Percentiles rank a stretch among this genome's conserved stretches.
phyloP scores from a whole-genome alignment of 352 stramenopile species.

The Globisporangium recalcitrans region DNA sequence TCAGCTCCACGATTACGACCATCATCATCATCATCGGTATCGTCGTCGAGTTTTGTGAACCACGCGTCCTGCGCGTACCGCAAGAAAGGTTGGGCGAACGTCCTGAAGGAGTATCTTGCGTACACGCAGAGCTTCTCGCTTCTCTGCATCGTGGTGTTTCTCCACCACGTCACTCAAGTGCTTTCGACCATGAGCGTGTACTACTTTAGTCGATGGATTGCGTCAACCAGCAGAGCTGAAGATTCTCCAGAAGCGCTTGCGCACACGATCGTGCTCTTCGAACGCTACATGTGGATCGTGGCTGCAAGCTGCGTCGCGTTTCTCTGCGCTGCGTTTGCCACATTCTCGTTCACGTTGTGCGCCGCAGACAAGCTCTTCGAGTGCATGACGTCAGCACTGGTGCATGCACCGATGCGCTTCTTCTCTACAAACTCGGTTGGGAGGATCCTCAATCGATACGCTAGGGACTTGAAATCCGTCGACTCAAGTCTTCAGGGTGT shows the following conservation, averaged over 20 bases:
- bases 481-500: constrained; percentile 39
- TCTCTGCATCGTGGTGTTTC: constrained; percentile 23
- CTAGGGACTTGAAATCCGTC: constrained; percentile 24
- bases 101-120: constrained; percentile 31
- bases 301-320: constrained; percentile 29
- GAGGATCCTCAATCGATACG: constrained; percentile 39
- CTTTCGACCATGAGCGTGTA: constrained; percentile 30
- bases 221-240: constrained; percentile 10
- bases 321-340: constrained; percentile 23
- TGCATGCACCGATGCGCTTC: constrained; percentile 38
- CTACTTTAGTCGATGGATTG: constrained; percentile 36
- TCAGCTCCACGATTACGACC: not conserved
- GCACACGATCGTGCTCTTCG: constrained; percentile 13
- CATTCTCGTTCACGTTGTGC: constrained; percentile 29
- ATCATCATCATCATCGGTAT: not conserved
- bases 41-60: constrained; percentile 8
- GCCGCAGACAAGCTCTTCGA: constrained; percentile 32
- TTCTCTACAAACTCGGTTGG: constrained; percentile 44
- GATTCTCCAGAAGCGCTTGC: not conserved
- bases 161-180: constrained; percentile 32
- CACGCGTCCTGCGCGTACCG: constrained; percentile 15
- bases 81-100: constrained; percentile 12
- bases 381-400: constrained; percentile 37
- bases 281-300: constrained; percentile 28
- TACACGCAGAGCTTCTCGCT: constrained; percentile 24